Conservation (phyloP, 2,329 filamentous ascomycete species). For the Dactylellina leptospora region DNA sequence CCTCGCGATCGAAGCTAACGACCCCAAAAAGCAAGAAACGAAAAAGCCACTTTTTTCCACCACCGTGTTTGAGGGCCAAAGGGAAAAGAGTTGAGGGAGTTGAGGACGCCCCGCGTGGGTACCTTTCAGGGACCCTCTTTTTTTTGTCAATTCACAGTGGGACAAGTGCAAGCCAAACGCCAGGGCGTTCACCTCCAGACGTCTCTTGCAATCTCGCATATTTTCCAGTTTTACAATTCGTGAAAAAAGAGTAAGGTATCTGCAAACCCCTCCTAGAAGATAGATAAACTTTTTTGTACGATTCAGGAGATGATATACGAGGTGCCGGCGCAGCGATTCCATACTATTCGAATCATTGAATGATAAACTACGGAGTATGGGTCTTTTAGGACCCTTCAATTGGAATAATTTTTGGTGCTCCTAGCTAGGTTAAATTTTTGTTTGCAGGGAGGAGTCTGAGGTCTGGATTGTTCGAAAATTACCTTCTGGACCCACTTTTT, state of each 20-base stretch:
- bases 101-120: background rate
- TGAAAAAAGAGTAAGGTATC: too few species aligned
- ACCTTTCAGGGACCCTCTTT: constrained; percentile 2
- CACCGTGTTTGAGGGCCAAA: too few species aligned
- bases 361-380: too few species aligned
- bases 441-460: background rate
- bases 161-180: background rate
- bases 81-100: background rate
- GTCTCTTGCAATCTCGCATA: too few species aligned
- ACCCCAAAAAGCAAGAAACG: constrained; percentile 1
- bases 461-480: constrained; percentile 25
- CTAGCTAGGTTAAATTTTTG: too few species aligned
- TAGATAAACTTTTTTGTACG: background rate
- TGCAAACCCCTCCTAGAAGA: too few species aligned
- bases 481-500: constrained; percentile 32
- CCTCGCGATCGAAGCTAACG: constrained; percentile 15
- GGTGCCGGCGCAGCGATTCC: background rate
- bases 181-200: background rate
- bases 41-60: background rate
- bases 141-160: background rate
- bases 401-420: too few species aligned
- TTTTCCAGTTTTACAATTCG: too few species aligned
- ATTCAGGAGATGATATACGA: background rate
- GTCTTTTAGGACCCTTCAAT: too few species aligned
- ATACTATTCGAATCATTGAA: too few species aligned